Evolutionary conservation across 495 filamentous ascomycete species (phyloP).

Genomic region (Stereocaulon alpinum): DNA sequence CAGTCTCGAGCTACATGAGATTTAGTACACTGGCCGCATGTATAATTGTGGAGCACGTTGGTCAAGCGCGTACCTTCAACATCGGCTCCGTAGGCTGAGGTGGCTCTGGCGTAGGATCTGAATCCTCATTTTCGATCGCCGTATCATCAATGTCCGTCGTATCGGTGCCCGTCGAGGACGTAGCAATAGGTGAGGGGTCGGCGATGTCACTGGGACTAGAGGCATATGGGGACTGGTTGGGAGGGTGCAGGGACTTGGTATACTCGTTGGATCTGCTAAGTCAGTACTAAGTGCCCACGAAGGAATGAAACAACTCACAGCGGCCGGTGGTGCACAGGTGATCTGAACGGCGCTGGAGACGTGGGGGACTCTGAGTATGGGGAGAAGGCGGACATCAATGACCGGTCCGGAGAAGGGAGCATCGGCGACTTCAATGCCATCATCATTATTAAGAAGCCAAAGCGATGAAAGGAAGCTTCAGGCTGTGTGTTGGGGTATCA

Average conservation of each 20-base stretch:
- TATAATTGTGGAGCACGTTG: neutral
- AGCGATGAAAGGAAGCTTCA: neutral
- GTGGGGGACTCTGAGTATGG: slow-evolving; percentile 25
- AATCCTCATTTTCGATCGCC: slow-evolving; percentile 35
- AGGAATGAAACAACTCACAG: slow-evolving; percentile 1
- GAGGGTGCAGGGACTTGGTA: slow-evolving; percentile 21
- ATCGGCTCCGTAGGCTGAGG: slow-evolving; percentile 25
- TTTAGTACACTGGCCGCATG: slow-evolving; percentile 9
- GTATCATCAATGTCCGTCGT: slow-evolving; percentile 65
- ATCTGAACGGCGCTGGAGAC: slow-evolving; percentile 21
- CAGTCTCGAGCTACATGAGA: slow-evolving; percentile 48
- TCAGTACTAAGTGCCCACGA: neutral
- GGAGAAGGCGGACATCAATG: slow-evolving; percentile 23
- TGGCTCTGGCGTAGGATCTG: slow-evolving; percentile 21
- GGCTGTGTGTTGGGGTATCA: neutral
- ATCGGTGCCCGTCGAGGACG: slow-evolving; percentile 62
- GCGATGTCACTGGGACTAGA: slow-evolving; percentile 23
- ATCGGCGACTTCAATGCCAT: slow-evolving; percentile 24
- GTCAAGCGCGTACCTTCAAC: slow-evolving; percentile 29
- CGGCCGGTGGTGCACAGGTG: slow-evolving; percentile 15
- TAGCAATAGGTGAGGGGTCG: slow-evolving; percentile 58
- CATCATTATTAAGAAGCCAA: slow-evolving; percentile 1
- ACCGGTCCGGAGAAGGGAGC: slow-evolving; percentile 22
- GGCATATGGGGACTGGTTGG: slow-evolving; percentile 16
- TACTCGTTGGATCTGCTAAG: slow-evolving; percentile 19